phyloP scores from a whole-genome alignment of 1,284 basidiomycete genomes.

The Cutaneotrichosporon sp. region DNA sequence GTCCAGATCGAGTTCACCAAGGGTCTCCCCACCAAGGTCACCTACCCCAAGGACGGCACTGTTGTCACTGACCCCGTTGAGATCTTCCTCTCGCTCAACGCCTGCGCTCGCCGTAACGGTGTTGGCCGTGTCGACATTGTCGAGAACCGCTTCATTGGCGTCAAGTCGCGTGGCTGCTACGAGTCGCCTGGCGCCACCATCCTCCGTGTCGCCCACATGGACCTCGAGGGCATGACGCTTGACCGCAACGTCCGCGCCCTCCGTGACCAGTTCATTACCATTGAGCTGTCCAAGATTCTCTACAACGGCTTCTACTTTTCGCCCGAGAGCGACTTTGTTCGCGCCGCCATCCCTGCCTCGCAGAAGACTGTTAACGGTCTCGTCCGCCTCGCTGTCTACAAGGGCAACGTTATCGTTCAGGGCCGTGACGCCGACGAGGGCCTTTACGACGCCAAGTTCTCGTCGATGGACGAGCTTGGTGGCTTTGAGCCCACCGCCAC shows the following conservation, averaged over 20 bases:
- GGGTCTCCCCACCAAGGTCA: constrained; percentile 82
- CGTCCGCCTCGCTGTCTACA: constrained; percentile 88
- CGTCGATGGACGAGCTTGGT: constrained; percentile 99
- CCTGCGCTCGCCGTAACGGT: constrained; percentile 90
- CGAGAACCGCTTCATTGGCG: constrained; percentile 98
- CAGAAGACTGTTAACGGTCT: constrained; percentile 95
- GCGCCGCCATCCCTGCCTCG: constrained; percentile 81
- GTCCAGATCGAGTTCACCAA: constrained; percentile 80
- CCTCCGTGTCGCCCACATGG: constrained; percentile 91
- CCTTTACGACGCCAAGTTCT: constrained; percentile 92
- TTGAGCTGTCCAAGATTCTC: constrained; percentile 83
- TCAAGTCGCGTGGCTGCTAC: constrained; percentile 98
- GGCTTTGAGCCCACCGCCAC: constrained; percentile 94
- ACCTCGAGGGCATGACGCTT: constrained; percentile 93
- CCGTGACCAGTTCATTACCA: constrained; percentile 91
- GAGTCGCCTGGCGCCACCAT: constrained; percentile 96
- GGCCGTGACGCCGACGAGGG: constrained; percentile 85
- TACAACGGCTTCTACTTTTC: constrained; percentile 95
- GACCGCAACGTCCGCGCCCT: constrained; percentile 95
- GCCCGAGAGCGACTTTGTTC: constrained; percentile 93
- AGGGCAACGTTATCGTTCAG: constrained; percentile 93
- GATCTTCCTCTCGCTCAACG: constrained; percentile 89
- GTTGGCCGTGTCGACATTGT: constrained; percentile 97
- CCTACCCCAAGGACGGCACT: constrained; percentile 56
- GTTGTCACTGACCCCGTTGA: constrained; percentile 88